Conservation (phyloP, 805 yeast species). For the Soucietia sequanensis region DNA sequence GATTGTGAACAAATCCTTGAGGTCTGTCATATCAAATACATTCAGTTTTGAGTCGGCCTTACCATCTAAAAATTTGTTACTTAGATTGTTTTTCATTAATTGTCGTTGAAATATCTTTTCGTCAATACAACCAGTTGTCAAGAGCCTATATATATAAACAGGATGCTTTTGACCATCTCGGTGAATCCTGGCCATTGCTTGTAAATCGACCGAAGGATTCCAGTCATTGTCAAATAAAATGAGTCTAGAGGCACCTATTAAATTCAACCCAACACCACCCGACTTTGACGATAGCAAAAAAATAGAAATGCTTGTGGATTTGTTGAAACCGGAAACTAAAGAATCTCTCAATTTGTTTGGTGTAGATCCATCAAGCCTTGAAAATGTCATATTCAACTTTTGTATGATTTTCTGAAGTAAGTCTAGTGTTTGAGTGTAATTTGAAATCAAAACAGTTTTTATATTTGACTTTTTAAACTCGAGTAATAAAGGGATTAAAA, state of each 20-base stretch:
- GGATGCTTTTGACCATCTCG: constrained; percentile 87
- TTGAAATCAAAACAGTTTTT: constrained; percentile 82
- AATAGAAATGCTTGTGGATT: constrained; percentile 45
- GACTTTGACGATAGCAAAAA: constrained; percentile 85
- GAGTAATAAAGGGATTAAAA: constrained; percentile 55
- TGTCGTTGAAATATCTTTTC: constrained; percentile 94
- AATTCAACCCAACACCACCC: constrained; percentile 91
- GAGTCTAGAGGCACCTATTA: constrained; percentile 86
- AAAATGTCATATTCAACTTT: constrained; percentile 48
- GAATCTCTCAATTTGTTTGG: constrained; percentile 63
- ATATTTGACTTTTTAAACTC: constrained; percentile 51
- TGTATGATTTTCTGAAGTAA: constrained; percentile 58
- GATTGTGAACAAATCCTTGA: constrained; percentile 73
- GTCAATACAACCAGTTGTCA: constrained; percentile 89
- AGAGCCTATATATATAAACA: constrained; percentile 75
- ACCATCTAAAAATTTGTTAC: constrained; percentile 61
- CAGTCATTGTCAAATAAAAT: constrained; percentile 91
- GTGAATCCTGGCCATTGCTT: constrained; percentile 94
- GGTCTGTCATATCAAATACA: constrained; percentile 65
- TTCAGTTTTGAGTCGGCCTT: constrained; percentile 50
- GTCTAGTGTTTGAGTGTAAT: constrained; percentile 85
- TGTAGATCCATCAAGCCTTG: constrained; percentile 83
- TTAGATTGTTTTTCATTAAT: constrained; percentile 74
- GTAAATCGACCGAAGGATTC: constrained; percentile 92
- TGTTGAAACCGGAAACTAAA: constrained; percentile 70